These are phyloP conservation scores for Botrytis porri DNA, from an alignment of 2,329 filamentous ascomycete genomes.

Conservation along the genomic window DNA sequence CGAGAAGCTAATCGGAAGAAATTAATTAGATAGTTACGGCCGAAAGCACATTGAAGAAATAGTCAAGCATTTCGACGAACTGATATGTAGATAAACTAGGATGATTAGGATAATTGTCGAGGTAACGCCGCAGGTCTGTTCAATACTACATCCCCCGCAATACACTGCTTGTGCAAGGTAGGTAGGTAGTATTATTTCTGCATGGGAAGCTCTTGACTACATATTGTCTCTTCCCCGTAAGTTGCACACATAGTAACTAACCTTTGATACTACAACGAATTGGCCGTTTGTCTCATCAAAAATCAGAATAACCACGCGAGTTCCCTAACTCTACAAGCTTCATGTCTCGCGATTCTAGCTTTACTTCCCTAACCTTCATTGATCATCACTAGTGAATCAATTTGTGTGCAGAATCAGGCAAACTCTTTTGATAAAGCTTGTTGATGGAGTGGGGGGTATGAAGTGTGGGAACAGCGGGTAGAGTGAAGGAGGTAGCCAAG, in stretches of 20 bases:
- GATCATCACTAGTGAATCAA: background rate
- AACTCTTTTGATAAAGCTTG: background rate
- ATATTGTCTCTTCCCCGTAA: background rate
- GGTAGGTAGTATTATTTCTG: background rate
- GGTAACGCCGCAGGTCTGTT: background rate
- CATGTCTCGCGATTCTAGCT: background rate
- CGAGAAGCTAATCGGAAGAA: background rate
- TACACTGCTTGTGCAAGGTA: constrained; percentile 4
- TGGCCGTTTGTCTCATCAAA: background rate
- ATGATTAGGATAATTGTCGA: constrained; percentile 7
- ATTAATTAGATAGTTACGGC: background rate
- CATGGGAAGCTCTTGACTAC: constrained; percentile 6
- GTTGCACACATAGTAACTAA: background rate
- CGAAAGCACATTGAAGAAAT: background rate
- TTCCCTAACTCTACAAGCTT: background rate
- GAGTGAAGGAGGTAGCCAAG: constrained; percentile 14
- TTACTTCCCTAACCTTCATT: background rate
- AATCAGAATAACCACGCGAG: background rate
- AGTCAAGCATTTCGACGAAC: background rate
- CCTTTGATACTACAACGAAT: background rate
- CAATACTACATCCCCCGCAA: constrained; percentile 12
- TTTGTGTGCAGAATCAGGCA: background rate
- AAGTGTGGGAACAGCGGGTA: background rate
- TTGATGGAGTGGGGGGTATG: background rate
- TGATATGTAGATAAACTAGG: background rate